These are phyloP conservation scores for Eucalyptus albens DNA, from an alignment of 345 rosid genomes.

Conservation along the genomic window DNA sequence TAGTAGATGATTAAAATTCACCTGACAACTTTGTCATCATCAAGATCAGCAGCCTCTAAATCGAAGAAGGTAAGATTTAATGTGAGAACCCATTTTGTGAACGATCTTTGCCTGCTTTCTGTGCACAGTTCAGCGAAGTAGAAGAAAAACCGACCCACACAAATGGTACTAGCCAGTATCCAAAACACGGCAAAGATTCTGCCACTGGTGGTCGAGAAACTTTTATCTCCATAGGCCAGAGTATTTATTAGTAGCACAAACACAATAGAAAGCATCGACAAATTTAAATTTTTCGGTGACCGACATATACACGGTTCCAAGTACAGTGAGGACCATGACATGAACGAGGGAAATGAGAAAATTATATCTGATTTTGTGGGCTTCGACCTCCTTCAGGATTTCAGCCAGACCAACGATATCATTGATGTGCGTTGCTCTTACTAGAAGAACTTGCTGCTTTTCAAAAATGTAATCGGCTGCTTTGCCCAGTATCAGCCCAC, in stretches of 20 bases:
- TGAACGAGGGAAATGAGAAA: background rate
- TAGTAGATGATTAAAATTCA: background rate
- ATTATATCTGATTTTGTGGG: constrained; percentile 17
- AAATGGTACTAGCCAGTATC: constrained; percentile 39
- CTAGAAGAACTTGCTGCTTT: constrained; percentile 30
- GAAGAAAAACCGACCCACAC: constrained; percentile 41
- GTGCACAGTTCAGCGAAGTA: constrained; percentile 25
- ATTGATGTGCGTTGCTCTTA: constrained; percentile 15
- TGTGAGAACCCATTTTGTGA: constrained; percentile 13
- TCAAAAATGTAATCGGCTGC: constrained; percentile 43
- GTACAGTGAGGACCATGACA: constrained; percentile 12
- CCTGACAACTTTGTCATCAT: constrained; percentile 32
- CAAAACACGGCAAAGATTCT: constrained; percentile 37
- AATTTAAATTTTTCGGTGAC: constrained; percentile 8
- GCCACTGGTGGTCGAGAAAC: constrained; percentile 31
- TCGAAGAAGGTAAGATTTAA: constrained; percentile 11
- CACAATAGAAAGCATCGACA: constrained; percentile 40
- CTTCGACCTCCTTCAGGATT: constrained; percentile 21
- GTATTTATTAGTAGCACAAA: constrained; percentile 35
- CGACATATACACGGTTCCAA: constrained; percentile 17
- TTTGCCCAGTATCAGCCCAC: constrained; percentile 26
- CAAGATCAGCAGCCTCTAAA: constrained; percentile 36
- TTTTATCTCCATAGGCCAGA: constrained; percentile 44
- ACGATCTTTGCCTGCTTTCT: constrained; percentile 12
- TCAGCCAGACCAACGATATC: constrained; percentile 8